A percentile compares a stretch with the other conserved stretches of the same genome.
phyloP scores from a whole-genome alignment of 345 rosid genomes.

The Arabis hirsuta region DNA sequence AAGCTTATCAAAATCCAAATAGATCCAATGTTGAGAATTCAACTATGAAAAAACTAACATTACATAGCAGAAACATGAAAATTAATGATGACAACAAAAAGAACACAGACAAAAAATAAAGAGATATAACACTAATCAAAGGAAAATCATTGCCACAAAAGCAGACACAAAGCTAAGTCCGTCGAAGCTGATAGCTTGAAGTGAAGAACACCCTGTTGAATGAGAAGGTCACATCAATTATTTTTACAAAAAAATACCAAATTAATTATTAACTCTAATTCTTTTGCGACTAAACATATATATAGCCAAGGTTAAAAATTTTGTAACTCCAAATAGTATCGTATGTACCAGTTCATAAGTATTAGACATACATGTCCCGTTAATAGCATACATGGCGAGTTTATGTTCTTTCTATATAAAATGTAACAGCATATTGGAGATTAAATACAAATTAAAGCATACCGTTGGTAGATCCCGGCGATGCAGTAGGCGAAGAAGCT shows the following conservation, averaged over 20 bases:
- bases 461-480: conserved; percentile 30
- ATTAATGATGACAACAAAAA: not conserved
- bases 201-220: conserved; percentile 30
- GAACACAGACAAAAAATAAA: not conserved
- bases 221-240: conserved; percentile 13
- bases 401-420: not conserved
- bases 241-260: not conserved
- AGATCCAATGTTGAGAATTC: conserved; percentile 10
- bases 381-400: not conserved
- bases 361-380: not conserved
- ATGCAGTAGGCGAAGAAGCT: conserved; percentile 24
- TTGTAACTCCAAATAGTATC: not conserved
- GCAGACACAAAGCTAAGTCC: conserved; percentile 31
- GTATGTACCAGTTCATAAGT: not conserved
- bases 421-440: not conserved
- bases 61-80: not conserved
- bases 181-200: conserved; percentile 21
- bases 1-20: not conserved
- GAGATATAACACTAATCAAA: conserved; percentile 8
- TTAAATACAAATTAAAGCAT: conserved; percentile 9
- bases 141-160: conserved; percentile 24
- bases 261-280: not conserved
- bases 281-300: no score
- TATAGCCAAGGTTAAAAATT: not conserved
- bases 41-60: not conserved